These are phyloP conservation scores for Golubevia pallescens DNA, from an alignment of 1,284 basidiomycete species.

Conservation along the genomic window DNA sequence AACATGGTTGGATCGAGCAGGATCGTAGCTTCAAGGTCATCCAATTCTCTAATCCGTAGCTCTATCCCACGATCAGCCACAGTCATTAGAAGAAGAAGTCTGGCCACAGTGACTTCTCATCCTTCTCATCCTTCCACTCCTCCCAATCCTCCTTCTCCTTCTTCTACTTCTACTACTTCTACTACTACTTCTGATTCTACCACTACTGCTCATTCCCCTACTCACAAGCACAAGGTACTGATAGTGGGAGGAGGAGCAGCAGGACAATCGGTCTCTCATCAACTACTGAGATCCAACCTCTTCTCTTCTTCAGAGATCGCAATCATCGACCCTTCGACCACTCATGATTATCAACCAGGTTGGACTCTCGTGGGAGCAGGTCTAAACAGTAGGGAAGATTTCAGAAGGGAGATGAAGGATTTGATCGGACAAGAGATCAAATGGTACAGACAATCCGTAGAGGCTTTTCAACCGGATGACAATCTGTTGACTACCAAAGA, in stretches of 20 bases:
- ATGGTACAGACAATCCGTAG: slow-evolving; percentile 2
- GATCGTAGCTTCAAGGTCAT: too few species aligned
- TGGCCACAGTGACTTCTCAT: too few species aligned
- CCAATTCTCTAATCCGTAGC: too few species aligned
- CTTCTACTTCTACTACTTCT: too few species aligned
- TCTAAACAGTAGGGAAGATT: slow-evolving; percentile 73
- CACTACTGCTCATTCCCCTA: background rate
- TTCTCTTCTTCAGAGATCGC: slow-evolving; percentile 40
- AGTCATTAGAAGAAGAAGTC: too few species aligned
- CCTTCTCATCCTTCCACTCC: too few species aligned
- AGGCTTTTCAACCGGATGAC: slow-evolving; percentile 2
- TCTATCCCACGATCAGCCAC: too few species aligned
- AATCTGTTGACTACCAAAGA: slow-evolving; percentile 67
- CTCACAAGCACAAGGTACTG: slow-evolving; percentile 48
- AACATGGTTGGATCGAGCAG: too few species aligned
- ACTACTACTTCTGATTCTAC: too few species aligned
- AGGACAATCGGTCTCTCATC: slow-evolving; percentile 62
- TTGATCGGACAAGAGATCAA: slow-evolving; percentile 3
- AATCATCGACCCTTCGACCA: slow-evolving; percentile 44
- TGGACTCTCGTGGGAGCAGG: slow-evolving; percentile 94
- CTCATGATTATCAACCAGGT: slow-evolving; percentile 58
- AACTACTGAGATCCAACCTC: slow-evolving; percentile 69
- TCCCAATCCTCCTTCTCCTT: too few species aligned
- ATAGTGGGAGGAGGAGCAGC: slow-evolving; percentile 65
- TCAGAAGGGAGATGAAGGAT: slow-evolving; percentile 71